Evolutionary conservation across 805 yeast genomes (phyloP).

Genomic region (Kazachstania psychrophila): DNA sequence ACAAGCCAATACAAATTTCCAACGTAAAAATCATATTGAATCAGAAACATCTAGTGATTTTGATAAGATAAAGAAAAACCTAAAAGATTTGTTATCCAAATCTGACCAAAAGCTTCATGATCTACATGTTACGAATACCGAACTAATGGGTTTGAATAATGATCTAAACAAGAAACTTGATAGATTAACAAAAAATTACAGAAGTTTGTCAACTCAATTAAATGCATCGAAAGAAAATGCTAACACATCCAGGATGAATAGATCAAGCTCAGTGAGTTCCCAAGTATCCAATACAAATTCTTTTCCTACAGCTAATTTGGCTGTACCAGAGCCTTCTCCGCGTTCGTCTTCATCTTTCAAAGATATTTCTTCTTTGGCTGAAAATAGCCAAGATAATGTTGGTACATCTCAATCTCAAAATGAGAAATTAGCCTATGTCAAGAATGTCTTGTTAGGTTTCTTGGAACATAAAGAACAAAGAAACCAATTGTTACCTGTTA

Average conservation of each 20-base stretch:
- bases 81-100: constrained; percentile 45
- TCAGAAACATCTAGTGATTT: constrained; percentile 28
- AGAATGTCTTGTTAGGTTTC: constrained; percentile 85
- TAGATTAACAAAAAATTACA: constrained; percentile 61
- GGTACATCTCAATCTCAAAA: constrained; percentile 17
- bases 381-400: not conserved
- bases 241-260: constrained; percentile 17
- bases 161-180: constrained; percentile 61
- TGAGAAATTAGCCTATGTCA: constrained; percentile 63
- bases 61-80: constrained; percentile 27
- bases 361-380: not conserved
- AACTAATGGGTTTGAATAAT: constrained; percentile 53
- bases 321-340: constrained; percentile 6
- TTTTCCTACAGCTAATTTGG: not conserved
- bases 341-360: constrained; percentile 16
- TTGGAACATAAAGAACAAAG: constrained; percentile 91
- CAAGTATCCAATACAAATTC: constrained; percentile 11
- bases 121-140: constrained; percentile 42
- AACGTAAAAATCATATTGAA: constrained; percentile 21
- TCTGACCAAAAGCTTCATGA: constrained; percentile 47
- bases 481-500: constrained; percentile 72
- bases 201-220: constrained; percentile 50
- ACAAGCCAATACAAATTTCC: constrained; percentile 23
- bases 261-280: constrained; percentile 33
- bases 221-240: constrained; percentile 34